Base-by-base conservation (phyloP, 495 filamentous ascomycete species). In the Cercophora sp. region DNA sequence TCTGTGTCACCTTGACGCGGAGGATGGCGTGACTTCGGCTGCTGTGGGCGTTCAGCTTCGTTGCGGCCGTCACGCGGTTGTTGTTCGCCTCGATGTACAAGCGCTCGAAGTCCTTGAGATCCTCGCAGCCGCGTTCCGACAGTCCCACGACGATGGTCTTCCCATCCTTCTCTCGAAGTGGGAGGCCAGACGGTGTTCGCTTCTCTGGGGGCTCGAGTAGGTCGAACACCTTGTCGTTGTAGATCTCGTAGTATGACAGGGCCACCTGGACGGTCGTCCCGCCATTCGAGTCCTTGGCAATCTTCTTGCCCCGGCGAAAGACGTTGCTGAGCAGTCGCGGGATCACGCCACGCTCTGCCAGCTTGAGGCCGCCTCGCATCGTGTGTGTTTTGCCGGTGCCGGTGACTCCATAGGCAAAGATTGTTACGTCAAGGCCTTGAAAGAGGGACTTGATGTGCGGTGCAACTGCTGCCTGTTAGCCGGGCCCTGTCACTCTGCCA, bases 331-430 rank as follows among this genome's bases (percentile, higher is more conserved):
- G 77, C 34, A 98, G 73, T 48, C 93, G 72, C 4, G 93, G 93
- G 52, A 98, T 98, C 5, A 94, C 84, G 45, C 93, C 93, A 62
- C 93, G 79, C 19, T 98, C 93, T 5, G 87, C 84, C 37, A 96
- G 75, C 59, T 85, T 84, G 69, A 96, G 86, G 46, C 92, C 91
- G 49, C 93, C 93, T 52, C 93, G 84, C 93, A 98, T 98, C 1
- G 93, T 98, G 72, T 96, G 89, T 44, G 93, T 98, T 70, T 98
- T 98, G 19, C 93, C 93, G 0, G 90, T 96, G 19, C 93, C 93
- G 1, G 93, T 97, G 18, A 91, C 88, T 32, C 93, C 93, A 61
- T 98, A 96, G 32, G 93, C 92, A 64, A 98, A 98, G 44, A 97
- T 79, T 2, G 91, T 96, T 22, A 95, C 84, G 67, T 98, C 93